Conservation (phyloP, 257 asterid species). For the Solanum virginianum region DNA sequence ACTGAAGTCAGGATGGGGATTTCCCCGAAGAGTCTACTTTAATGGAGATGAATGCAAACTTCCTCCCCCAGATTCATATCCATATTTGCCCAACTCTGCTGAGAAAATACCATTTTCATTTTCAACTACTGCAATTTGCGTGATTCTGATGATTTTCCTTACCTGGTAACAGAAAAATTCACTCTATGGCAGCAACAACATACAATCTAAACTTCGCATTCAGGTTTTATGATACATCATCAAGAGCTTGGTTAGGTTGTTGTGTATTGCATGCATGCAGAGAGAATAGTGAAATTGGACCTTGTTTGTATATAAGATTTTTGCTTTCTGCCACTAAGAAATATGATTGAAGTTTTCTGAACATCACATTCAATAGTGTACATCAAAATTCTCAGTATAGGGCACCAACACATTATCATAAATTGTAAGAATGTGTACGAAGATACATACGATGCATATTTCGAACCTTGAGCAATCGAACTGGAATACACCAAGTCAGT, state of each 20-base stretch:
- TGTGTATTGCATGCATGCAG: not conserved
- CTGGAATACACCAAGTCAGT: not conserved
- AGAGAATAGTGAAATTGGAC: not conserved
- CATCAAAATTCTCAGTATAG: not conserved
- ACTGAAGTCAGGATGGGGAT: constrained; percentile 55
- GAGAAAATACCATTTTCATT: constrained; percentile 4
- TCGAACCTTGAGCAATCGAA: not conserved
- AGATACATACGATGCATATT: not conserved
- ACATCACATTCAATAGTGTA: not conserved
- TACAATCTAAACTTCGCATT: not conserved
- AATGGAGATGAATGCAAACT: constrained; percentile 68
- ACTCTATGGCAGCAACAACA: not conserved
- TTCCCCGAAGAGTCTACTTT: constrained; percentile 53
- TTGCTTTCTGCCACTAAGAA: not conserved
- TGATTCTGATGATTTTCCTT: not conserved
- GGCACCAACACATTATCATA: not conserved
- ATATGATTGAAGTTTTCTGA: not conserved
- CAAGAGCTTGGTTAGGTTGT: not conserved
- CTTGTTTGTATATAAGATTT: not conserved
- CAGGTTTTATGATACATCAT: not conserved
- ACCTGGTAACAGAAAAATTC: not conserved
- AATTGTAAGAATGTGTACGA: not conserved
- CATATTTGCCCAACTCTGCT: constrained; percentile 38
- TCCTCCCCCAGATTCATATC: constrained; percentile 58
- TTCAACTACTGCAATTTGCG: constrained; percentile 2